Percentiles rank a stretch among this genome's conserved stretches.
These are phyloP conservation scores for Calonectria honghensis DNA, from an alignment of 2,329 filamentous ascomycete species.

Conservation along the genomic window DNA sequence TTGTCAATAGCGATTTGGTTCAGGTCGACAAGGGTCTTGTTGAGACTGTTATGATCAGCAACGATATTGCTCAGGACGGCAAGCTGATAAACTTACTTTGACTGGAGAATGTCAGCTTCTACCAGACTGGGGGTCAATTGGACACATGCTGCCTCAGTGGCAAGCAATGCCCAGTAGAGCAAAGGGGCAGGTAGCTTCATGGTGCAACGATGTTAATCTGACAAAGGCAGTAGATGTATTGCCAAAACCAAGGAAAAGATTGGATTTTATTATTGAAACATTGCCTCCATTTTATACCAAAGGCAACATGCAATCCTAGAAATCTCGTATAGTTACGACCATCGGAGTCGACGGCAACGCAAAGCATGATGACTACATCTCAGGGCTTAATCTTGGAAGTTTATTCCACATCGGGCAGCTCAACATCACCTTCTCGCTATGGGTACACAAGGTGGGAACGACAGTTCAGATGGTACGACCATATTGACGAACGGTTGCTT, in stretches of 20 bases:
- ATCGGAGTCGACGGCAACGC: background rate
- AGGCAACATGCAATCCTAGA: slow-evolving; percentile 40
- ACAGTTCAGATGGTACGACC: slow-evolving; percentile 47
- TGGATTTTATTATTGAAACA: background rate
- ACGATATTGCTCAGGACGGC: fast-evolving
- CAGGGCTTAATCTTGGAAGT: slow-evolving; percentile 5
- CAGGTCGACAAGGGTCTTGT: slow-evolving; percentile 72
- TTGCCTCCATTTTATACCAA: background rate
- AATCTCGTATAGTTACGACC: background rate
- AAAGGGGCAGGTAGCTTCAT: slow-evolving; percentile 52
- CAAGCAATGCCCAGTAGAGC: slow-evolving; percentile 50
- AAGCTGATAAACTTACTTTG: slow-evolving; percentile 42
- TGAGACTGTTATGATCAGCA: slow-evolving; percentile 64
- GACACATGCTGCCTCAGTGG: slow-evolving; percentile 47
- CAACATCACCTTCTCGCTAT: slow-evolving; percentile 36
- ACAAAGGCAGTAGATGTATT: background rate
- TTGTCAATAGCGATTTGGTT: slow-evolving; percentile 73
- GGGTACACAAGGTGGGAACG: slow-evolving; percentile 46
- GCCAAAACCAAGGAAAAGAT: background rate
- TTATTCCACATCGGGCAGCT: slow-evolving; percentile 43
- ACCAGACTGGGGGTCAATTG: slow-evolving; percentile 52
- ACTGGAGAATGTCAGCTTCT: slow-evolving; percentile 51
- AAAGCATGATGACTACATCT: slow-evolving; percentile 33
- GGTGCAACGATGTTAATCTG: background rate
- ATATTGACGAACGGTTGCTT: slow-evolving; percentile 48